Percentiles rank a stretch among this genome's conserved stretches.
Conservation (phyloP, 371 early-diverging fungal genomes). For the Blakeslea trispora region DNA sequence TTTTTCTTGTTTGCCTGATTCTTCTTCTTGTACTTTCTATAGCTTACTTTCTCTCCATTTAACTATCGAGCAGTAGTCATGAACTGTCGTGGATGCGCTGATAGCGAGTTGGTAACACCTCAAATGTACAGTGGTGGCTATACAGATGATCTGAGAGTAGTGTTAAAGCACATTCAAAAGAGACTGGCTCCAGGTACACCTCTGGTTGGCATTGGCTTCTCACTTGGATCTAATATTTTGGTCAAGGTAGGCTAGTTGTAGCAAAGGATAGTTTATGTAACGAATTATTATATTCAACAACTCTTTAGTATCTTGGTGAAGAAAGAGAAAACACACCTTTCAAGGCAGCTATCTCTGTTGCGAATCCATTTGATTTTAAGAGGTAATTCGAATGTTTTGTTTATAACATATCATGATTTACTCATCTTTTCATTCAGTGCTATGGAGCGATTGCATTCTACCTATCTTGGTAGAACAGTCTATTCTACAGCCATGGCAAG, state of each 20-base stretch:
- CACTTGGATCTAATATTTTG: conserved; percentile 89
- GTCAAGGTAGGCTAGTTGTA: conserved; percentile 61
- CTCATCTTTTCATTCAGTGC: conserved; percentile 16
- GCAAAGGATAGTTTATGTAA: background rate
- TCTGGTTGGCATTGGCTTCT: conserved; percentile 82
- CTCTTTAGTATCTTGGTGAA: conserved; percentile 77
- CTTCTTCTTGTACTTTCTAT: too few species aligned
- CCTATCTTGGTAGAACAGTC: conserved; percentile 52
- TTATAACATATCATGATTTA: background rate
- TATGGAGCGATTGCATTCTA: conserved; percentile 23
- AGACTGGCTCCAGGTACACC: conserved; percentile 62
- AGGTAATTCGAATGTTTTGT: conserved; percentile 33
- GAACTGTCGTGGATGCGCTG: conserved; percentile 89
- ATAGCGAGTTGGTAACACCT: conserved; percentile 70
- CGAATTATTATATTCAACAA: background rate
- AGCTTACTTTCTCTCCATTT: conserved; percentile 53
- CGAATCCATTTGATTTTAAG: conserved; percentile 84
- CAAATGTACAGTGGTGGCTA: conserved; percentile 84
- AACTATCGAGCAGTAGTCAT: conserved; percentile 78
- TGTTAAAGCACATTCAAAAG: conserved; percentile 58
- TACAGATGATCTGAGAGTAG: conserved; percentile 78
- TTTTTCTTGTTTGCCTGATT: too few species aligned
- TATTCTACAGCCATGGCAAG: conserved; percentile 74
- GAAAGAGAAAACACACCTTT: conserved; percentile 77
- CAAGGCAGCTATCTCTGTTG: conserved; percentile 75